A percentile compares a stretch with the other conserved stretches of the same genome.
These are phyloP conservation scores for Nannizziopsis barbatae DNA, from an alignment of 2,329 filamentous ascomycete species.

Conservation along the genomic window DNA sequence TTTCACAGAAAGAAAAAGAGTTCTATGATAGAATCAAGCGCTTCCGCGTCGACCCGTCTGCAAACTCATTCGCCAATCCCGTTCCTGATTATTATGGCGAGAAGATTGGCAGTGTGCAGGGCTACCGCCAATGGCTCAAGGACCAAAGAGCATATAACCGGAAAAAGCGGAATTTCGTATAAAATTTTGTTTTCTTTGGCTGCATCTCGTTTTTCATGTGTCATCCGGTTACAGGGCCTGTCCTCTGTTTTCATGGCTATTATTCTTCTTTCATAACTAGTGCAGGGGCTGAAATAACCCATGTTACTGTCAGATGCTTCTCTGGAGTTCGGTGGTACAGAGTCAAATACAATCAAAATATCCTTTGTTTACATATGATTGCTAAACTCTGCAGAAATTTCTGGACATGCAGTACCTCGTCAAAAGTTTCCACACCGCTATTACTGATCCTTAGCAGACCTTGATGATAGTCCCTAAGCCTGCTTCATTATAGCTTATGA, in stretches of 20 bases:
- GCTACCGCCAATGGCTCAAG: constrained; percentile 92
- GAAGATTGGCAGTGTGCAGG: constrained; percentile 86
- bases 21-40: constrained; percentile 89
- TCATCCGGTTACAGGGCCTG: background rate
- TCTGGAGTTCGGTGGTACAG: no score
- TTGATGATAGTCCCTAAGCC: no score
- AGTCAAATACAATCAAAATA: no score
- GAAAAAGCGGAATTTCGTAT: constrained; percentile 50
- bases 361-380: no score
- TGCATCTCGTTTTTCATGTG: background rate
- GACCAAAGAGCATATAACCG: constrained; percentile 95
- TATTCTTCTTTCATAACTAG: no score
- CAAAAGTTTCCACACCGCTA: no score
- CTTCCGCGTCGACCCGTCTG: constrained; percentile 80
- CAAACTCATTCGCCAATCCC: constrained; percentile 81
- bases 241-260: background rate
- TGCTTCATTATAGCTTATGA: no score
- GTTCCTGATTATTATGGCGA: constrained; percentile 97
- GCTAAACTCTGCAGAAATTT: no score
- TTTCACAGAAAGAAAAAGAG: constrained; percentile 69
- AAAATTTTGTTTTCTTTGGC: background rate
- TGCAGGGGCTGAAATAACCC: no score
- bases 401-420: no score
- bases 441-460: no score
- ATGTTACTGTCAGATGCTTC: no score